Base-by-base conservation (phyloP, 164 flowering plant species). In the Tetrastigma voinierianum region DNA sequence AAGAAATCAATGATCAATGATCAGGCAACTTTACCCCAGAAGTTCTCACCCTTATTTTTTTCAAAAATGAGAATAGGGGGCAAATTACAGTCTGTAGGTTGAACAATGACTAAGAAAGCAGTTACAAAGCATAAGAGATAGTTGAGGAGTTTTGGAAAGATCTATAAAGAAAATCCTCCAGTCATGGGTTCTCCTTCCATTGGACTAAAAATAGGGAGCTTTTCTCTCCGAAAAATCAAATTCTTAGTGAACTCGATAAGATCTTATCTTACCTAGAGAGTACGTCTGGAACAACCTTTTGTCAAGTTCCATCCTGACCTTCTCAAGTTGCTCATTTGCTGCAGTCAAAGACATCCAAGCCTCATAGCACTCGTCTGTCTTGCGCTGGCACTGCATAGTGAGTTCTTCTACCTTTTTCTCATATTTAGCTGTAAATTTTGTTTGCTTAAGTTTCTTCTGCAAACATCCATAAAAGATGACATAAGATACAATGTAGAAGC, bases 301-400 rank as follows among this genome's bases (percentile, higher is more conserved):
- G 79, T 89, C 91, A 46, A 90, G 90, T 23, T 92, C 93, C 89
- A 86, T 82, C 65, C 82, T 78, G 45, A 88, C 82, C 74, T 81
- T 87, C 80, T 86, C 87, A 59, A 90, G 74, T 70, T 87, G 83
- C 61, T 86, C 87, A 72, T 83, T 88, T 65, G 96, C 80, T 53
- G 83, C 75, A 54, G 85, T 77, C 72, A 86, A 80, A 23, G 93
- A 88, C 96, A 90, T 90, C 96, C 96, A 92, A 19, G 97, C 96
- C 66, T 92, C 90, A 61, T 85, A 81, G 77, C 94, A 92, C 67
- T 92, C 97, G 62, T 88, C 84, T 40, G 85, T 75, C 81, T 92
- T 90, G 19, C 67, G 83, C 74, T 87, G 81, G 74, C 82, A 82
- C 70, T 78, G 84, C 45, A 46, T 51, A 32, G 66, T 74, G 59